These are phyloP conservation scores for Paragyromitra xinjiangensis DNA, from an alignment of 495 filamentous ascomycete genomes.

Conservation along the genomic window DNA sequence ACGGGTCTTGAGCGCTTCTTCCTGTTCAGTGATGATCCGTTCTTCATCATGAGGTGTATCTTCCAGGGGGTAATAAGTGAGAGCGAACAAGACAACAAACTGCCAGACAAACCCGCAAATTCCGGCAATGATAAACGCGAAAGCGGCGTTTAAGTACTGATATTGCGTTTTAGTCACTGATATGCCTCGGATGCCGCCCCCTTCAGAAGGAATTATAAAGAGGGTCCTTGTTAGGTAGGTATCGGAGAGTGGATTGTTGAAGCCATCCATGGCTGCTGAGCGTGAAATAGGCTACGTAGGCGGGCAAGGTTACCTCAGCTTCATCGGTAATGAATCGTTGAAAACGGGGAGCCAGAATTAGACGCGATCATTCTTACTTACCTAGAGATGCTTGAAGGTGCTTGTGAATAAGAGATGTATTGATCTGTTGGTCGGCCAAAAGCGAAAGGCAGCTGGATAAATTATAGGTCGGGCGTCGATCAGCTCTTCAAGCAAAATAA, in stretches of 20 bases:
- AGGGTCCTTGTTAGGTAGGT: background rate
- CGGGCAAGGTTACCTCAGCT: too few relatives aligned
- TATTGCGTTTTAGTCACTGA: background rate
- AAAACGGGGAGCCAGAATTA: too few relatives aligned
- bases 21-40: background rate
- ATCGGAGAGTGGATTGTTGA: background rate
- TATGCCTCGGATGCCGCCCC: background rate
- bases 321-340: too few relatives aligned
- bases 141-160: background rate
- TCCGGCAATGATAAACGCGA: background rate
- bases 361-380: too few relatives aligned
- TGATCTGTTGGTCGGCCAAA: too few relatives aligned
- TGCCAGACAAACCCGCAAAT: slow-evolving; percentile 27
- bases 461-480: too few relatives aligned
- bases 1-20: background rate
- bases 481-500: too few relatives aligned
- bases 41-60: background rate
- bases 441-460: too few relatives aligned
- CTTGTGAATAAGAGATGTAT: too few relatives aligned
- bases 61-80: slow-evolving; percentile 12
- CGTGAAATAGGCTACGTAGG: too few relatives aligned
- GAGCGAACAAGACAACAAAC: background rate
- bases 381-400: too few relatives aligned
- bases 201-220: slow-evolving; percentile 4
- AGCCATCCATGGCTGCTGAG: background rate